phyloP scores from a whole-genome alignment of 2,329 filamentous ascomycete species.

The Aspergillus ochraceoroseus region DNA sequence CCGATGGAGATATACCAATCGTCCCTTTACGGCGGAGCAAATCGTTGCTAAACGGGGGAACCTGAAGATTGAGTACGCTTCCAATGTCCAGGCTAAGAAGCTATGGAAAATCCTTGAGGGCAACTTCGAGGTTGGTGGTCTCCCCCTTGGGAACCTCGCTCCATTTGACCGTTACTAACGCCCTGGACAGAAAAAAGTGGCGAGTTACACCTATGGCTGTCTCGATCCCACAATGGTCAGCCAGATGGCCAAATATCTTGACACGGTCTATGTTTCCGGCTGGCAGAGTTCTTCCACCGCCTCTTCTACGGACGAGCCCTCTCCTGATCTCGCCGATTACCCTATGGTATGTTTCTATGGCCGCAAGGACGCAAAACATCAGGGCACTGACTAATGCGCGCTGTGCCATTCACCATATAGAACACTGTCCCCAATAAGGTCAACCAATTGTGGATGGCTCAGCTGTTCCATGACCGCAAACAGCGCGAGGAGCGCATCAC shows the following conservation, averaged over 20 bases:
- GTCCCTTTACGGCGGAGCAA: conserved; percentile 91
- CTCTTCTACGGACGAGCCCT: conserved; percentile 89
- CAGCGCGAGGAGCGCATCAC: conserved; percentile 90
- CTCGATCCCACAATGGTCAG: conserved; percentile 97
- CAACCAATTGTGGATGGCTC: conserved; percentile 93
- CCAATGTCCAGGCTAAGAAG: conserved; percentile 87
- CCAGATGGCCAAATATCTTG: conserved; percentile 98
- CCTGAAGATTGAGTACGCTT: conserved; percentile 84
- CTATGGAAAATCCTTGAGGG: conserved; percentile 84
- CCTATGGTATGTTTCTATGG: conserved; percentile 58
- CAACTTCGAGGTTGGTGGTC: conserved; percentile 68
- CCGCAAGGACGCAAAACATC: background rate
- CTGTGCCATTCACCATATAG: conserved; percentile 49
- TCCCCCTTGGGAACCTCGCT: too few species aligned
- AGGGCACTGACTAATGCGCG: conserved; percentile 19
- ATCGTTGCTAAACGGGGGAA: conserved; percentile 94
- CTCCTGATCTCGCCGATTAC: conserved; percentile 96
- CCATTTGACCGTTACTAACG: too few species aligned
- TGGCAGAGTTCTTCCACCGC: conserved; percentile 98
- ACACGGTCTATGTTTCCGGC: conserved; percentile 97
- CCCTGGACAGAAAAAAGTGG: conserved; percentile 70
- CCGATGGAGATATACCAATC: conserved; percentile 87
- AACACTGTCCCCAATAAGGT: conserved; percentile 99
- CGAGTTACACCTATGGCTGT: conserved; percentile 94
- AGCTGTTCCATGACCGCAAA: conserved; percentile 99